These are phyloP conservation scores for Vigna mungo DNA, from an alignment of 306 rosid species.

Conservation along the genomic window DNA sequence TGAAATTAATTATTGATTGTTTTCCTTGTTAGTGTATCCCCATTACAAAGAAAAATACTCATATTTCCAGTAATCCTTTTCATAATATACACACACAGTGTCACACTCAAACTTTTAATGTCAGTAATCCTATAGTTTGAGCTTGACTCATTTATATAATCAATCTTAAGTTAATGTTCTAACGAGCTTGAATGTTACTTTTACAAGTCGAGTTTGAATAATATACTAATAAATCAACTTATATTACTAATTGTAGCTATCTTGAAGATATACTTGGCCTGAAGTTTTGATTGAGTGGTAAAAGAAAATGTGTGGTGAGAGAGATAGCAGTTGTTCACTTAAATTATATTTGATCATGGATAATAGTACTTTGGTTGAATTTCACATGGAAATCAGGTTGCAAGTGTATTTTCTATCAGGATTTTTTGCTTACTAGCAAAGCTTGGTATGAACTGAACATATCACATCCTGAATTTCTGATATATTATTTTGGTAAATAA, in stretches of 20 bases:
- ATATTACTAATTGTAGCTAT: not conserved
- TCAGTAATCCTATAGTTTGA: not conserved
- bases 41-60: too few species aligned
- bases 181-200: not conserved
- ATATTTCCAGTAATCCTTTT: too few species aligned
- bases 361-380: not conserved
- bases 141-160: not conserved
- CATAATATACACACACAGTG: too few species aligned
- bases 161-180: not conserved
- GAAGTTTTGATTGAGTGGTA: constrained; percentile 18
- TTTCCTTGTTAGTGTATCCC: too few species aligned
- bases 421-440: not conserved
- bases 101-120: too few species aligned
- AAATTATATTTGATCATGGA: not conserved
- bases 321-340: constrained; percentile 16
- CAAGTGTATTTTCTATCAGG: not conserved
- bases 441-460: not conserved
- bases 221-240: not conserved
- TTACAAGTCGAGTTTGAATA: not conserved
- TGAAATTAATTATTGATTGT: too few species aligned
- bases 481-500: constrained; percentile 9
- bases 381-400: not conserved
- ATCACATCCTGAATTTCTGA: constrained; percentile 20
- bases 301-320: constrained; percentile 23
- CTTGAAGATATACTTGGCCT: constrained; percentile 18